Conservation (phyloP, 306 rosid species). For the Albizia julibrissin region DNA sequence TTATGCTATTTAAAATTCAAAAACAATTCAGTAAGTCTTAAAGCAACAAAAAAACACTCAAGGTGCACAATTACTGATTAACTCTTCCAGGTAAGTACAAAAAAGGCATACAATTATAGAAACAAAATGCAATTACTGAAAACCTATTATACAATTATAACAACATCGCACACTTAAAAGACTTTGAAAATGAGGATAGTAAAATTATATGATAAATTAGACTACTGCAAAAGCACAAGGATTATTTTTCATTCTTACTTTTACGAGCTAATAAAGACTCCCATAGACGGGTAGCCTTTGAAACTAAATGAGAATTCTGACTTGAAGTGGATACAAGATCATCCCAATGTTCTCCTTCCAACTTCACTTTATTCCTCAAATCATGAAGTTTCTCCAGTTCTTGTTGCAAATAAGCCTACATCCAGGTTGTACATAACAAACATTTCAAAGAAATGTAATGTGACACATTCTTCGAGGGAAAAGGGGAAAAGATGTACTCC, state of each 20-base stretch:
- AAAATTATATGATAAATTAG: slow-evolving; percentile 17
- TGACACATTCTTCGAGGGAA: slow-evolving; percentile 8
- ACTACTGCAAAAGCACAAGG: slow-evolving; percentile 4
- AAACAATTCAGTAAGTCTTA: background rate
- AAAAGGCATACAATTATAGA: background rate
- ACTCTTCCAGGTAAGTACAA: background rate
- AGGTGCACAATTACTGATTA: background rate
- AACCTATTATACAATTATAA: background rate
- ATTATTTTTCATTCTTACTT: slow-evolving; percentile 60
- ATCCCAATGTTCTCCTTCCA: slow-evolving; percentile 99
- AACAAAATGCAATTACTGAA: background rate
- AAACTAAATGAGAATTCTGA: slow-evolving; percentile 96
- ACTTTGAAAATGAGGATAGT: background rate
- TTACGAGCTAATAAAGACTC: slow-evolving; percentile 95
- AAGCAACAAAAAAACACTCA: background rate
- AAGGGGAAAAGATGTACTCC: background rate
- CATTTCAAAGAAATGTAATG: slow-evolving; percentile 18
- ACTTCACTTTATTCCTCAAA: slow-evolving; percentile 92
- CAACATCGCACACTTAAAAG: background rate
- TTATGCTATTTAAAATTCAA: background rate
- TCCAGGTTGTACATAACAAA: slow-evolving; percentile 40
- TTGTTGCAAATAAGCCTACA: slow-evolving; percentile 97
- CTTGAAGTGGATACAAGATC: slow-evolving; percentile 98
- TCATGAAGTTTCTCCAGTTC: slow-evolving; percentile 95
- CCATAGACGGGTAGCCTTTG: slow-evolving; percentile 97